Percentiles rank a stretch among this genome's conserved stretches.
These are phyloP conservation scores for Botrytis hyacinthi DNA, from an alignment of 2,329 filamentous ascomycete species.

Conservation along the genomic window DNA sequence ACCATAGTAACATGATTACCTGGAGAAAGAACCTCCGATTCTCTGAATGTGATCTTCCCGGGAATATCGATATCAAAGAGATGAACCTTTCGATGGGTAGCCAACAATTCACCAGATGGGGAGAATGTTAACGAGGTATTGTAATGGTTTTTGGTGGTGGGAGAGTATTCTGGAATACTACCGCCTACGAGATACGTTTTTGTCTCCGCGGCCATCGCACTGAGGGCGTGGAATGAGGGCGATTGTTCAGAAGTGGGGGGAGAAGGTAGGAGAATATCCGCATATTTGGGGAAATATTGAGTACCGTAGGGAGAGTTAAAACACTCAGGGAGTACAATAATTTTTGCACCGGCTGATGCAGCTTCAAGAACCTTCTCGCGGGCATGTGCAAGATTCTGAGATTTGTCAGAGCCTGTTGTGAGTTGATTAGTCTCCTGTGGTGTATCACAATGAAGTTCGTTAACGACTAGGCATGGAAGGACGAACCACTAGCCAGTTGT, in stretches of 20 bases:
- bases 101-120: slow-evolving; percentile 75
- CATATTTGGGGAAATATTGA: slow-evolving; percentile 86
- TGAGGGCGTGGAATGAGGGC: slow-evolving; percentile 83
- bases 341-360: slow-evolving; percentile 69
- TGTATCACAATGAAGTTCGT: slow-evolving; percentile 21
- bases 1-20: slow-evolving; percentile 84
- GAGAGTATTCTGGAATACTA: slow-evolving; percentile 81
- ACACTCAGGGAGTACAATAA: slow-evolving; percentile 94
- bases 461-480: slow-evolving; percentile 24
- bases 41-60: slow-evolving; percentile 86
- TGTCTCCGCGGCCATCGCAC: slow-evolving; percentile 74
- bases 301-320: slow-evolving; percentile 98
- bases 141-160: slow-evolving; percentile 67
- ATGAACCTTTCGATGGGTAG: slow-evolving; percentile 88
- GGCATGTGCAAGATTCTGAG: slow-evolving; percentile 77
- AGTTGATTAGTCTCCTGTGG: slow-evolving; percentile 32
- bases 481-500: slow-evolving; percentile 70
- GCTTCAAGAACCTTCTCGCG: slow-evolving; percentile 81
- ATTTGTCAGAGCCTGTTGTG: slow-evolving; percentile 69
- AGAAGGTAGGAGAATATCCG: slow-evolving; percentile 79
- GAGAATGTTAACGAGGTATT: slow-evolving; percentile 87
- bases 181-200: slow-evolving; percentile 83
- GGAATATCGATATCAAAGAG: slow-evolving; percentile 98
- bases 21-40: slow-evolving; percentile 83
- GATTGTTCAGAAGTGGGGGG: slow-evolving; percentile 69